A percentile compares a stretch with the other conserved stretches of the same genome.
phyloP scores from a whole-genome alignment of 2,329 filamentous ascomycete genomes.

The Annulohypoxylon truncatum region DNA sequence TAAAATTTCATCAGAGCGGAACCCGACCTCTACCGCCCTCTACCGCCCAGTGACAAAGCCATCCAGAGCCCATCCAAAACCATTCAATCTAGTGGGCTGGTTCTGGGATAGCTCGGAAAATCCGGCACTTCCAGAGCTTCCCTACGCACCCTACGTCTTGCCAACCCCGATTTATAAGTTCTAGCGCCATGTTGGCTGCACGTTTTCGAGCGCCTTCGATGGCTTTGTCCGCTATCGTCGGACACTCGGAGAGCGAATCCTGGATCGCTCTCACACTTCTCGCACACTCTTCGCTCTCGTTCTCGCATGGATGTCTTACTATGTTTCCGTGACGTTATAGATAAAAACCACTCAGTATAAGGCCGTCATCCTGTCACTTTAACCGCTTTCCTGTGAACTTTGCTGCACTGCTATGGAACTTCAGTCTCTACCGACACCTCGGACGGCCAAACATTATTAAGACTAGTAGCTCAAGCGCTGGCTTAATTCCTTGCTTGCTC shows the following conservation, averaged over 20 bases:
- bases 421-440: not conserved
- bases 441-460: not conserved
- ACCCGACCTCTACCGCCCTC: constrained; percentile 31
- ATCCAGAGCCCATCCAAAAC: not conserved
- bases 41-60: no score
- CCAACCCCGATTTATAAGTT: constrained; percentile 22
- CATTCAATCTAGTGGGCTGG: constrained; percentile 13
- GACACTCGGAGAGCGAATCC: constrained; percentile 26
- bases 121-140: constrained; percentile 15
- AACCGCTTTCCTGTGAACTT: not conserved
- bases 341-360: constrained; percentile 36
- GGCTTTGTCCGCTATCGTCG: constrained; percentile 28
- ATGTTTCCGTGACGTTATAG: constrained; percentile 30
- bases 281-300: not conserved
- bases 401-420: constrained; percentile 16
- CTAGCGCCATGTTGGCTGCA: constrained; percentile 12
- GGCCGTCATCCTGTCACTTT: not conserved
- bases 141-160: not conserved
- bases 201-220: constrained; percentile 10
- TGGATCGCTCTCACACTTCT: constrained; percentile 11
- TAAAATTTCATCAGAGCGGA: constrained; percentile 31
- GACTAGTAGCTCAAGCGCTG: constrained; percentile 3
- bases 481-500: not conserved
- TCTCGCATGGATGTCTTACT: constrained; percentile 25
- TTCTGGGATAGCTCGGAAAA: constrained; percentile 17